These are phyloP conservation scores for Cystobasidium onofrii DNA, from an alignment of 768 basidiomycete species.

Conservation along the genomic window DNA sequence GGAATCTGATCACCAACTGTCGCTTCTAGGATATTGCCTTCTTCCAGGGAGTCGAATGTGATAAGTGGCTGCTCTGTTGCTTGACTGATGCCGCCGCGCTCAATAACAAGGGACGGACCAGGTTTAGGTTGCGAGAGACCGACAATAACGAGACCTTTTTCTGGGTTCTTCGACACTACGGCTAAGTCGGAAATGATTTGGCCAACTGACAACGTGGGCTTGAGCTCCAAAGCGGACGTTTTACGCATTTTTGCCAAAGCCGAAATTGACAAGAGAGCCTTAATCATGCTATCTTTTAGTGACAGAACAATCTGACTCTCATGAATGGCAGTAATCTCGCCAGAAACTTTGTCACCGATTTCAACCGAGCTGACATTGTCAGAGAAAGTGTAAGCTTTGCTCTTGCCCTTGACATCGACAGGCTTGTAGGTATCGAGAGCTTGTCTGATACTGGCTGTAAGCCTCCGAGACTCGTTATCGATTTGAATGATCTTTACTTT, in stretches of 20 bases:
- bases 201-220: constrained; percentile 57
- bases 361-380: constrained; percentile 54
- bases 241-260: constrained; percentile 73
- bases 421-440: constrained; percentile 22
- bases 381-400: constrained; percentile 2
- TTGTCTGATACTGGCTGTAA: constrained; percentile 73
- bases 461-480: constrained; percentile 55
- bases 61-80: constrained; percentile 43
- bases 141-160: constrained; percentile 77
- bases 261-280: constrained; percentile 76
- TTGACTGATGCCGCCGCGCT: constrained; percentile 1
- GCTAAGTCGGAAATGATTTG: constrained; percentile 67
- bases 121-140: constrained; percentile 47
- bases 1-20: constrained; percentile 67
- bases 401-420: constrained; percentile 14
- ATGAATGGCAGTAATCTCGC: constrained; percentile 69
- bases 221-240: constrained; percentile 60
- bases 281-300: constrained; percentile 53
- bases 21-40: constrained; percentile 71
- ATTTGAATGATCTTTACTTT: constrained; percentile 68
- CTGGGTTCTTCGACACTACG: constrained; percentile 79
- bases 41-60: constrained; percentile 58
- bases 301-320: constrained; percentile 70
- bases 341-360: constrained; percentile 66
- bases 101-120: background rate